phyloP scores from a whole-genome alignment of 495 filamentous ascomycete species.

The Cenococcum geophilum region DNA sequence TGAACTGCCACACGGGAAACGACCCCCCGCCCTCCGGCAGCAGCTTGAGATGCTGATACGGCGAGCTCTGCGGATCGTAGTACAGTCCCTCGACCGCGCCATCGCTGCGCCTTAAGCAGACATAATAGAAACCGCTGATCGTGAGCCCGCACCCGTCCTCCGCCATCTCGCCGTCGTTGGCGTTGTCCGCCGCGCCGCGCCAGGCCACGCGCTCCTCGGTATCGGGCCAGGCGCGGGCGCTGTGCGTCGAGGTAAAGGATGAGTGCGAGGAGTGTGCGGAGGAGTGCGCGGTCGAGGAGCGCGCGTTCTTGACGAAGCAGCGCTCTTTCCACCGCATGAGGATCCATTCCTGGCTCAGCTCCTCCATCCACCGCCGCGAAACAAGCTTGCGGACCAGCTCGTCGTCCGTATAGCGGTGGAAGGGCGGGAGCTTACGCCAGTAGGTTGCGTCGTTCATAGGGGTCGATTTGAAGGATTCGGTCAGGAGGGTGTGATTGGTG shows the following conservation, averaged over 20 bases:
- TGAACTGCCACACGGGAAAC: slow-evolving; percentile 30
- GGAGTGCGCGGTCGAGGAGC: slow-evolving; percentile 5
- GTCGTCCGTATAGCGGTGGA: slow-evolving; percentile 52
- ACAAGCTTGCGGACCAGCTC: slow-evolving; percentile 55
- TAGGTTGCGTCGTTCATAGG: slow-evolving; percentile 59
- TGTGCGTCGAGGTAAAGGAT: not conserved
- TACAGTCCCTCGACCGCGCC: slow-evolving; percentile 65
- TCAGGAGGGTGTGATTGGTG: slow-evolving; percentile 59
- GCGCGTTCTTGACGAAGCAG: slow-evolving; percentile 55
- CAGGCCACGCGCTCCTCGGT: not conserved
- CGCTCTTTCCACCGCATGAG: slow-evolving; percentile 79
- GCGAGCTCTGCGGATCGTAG: slow-evolving; percentile 65
- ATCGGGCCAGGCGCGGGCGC: not conserved
- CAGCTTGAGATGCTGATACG: slow-evolving; percentile 62
- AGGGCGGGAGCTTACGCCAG: slow-evolving; percentile 66
- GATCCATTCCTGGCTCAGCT: slow-evolving; percentile 56
- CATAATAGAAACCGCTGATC: slow-evolving; percentile 72
- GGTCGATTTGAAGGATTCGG: slow-evolving; percentile 58
- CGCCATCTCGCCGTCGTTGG: slow-evolving; percentile 3
- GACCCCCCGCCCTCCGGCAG: slow-evolving; percentile 39
- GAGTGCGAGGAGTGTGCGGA: not conserved
- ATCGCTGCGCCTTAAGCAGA: slow-evolving; percentile 54
- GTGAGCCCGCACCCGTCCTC: slow-evolving; percentile 50
- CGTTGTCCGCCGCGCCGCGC: not conserved
- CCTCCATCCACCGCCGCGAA: slow-evolving; percentile 51